Evolutionary conservation across 768 basidiomycete genomes (phyloP).

Genomic region (Macrolepiota albuminosa): DNA sequence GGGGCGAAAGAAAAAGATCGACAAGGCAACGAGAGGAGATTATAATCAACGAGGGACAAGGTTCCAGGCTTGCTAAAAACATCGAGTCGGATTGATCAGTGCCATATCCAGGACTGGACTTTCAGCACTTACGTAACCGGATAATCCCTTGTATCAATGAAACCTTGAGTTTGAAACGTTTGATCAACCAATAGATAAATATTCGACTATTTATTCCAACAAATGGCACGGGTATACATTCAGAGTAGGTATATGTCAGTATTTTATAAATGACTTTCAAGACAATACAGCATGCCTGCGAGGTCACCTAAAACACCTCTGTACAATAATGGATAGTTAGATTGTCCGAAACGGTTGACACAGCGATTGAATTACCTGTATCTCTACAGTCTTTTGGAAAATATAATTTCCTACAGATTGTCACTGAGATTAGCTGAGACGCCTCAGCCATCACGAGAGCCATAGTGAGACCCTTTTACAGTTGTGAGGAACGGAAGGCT

Average conservation of each 20-base stretch:
- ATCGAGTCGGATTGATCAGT: slow-evolving; percentile 1
- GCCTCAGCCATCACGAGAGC: background rate
- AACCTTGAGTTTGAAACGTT: background rate
- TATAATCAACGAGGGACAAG: background rate
- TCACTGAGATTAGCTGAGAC: background rate
- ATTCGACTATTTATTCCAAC: background rate
- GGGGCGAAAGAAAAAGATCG: background rate
- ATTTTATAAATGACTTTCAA: background rate
- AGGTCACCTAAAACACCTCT: background rate
- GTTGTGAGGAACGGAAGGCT: slow-evolving; percentile 21
- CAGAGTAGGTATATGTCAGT: background rate
- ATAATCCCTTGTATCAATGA: background rate
- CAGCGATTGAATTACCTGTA: slow-evolving; percentile 1
- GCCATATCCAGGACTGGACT: background rate
- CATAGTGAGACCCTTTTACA: slow-evolving; percentile 1
- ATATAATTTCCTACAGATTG: background rate
- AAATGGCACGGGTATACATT: background rate
- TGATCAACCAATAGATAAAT: background rate
- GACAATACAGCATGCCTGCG: background rate
- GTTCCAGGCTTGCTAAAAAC: background rate
- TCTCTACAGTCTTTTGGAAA: background rate
- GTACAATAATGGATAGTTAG: background rate
- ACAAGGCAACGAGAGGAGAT: background rate
- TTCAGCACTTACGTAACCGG: background rate
- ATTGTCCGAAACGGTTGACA: background rate